Evolutionary conservation across 371 early-diverging fungal species (phyloP).

Genomic region (Mortierella sp.): DNA sequence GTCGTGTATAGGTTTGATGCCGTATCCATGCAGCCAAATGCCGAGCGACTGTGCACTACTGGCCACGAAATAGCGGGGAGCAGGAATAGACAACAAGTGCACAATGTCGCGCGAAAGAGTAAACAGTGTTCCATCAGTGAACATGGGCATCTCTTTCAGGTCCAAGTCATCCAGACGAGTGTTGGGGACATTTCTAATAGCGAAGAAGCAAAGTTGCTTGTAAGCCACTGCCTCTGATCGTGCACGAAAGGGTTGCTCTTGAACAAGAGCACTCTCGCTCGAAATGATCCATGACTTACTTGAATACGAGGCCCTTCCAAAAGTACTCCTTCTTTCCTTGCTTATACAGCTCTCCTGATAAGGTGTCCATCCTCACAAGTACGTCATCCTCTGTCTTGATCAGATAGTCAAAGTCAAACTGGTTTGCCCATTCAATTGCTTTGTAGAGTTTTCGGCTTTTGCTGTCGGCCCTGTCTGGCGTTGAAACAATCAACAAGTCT

Average conservation of each 20-base stretch:
- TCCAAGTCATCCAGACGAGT: conserved; percentile 52
- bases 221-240: too few relatives aligned
- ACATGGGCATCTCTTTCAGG: conserved; percentile 52
- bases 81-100: conserved; percentile 61
- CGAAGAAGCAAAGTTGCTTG: too few relatives aligned
- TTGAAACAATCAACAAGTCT: conserved; percentile 61
- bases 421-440: conserved; percentile 65
- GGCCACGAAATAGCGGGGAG: conserved; percentile 64
- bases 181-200: conserved; percentile 61
- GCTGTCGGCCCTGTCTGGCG: conserved; percentile 62
- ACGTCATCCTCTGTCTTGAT: conserved; percentile 55
- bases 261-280: too few relatives aligned
- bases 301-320: conserved; percentile 64
- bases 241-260: too few relatives aligned
- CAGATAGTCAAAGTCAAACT: conserved; percentile 64
- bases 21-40: conserved; percentile 69
- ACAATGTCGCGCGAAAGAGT: conserved; percentile 69
- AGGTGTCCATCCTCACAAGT: conserved; percentile 45
- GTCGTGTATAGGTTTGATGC: conserved; percentile 66
- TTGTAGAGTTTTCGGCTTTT: conserved; percentile 64
- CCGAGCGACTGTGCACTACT: conserved; percentile 71
- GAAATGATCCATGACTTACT: conserved; percentile 54
- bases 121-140: conserved; percentile 68
- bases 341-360: conserved; percentile 43
- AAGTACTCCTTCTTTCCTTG: conserved; percentile 43